Base-by-base conservation (phyloP, 176 grass and related monocot genomes). In the Eragrostis curvula region DNA sequence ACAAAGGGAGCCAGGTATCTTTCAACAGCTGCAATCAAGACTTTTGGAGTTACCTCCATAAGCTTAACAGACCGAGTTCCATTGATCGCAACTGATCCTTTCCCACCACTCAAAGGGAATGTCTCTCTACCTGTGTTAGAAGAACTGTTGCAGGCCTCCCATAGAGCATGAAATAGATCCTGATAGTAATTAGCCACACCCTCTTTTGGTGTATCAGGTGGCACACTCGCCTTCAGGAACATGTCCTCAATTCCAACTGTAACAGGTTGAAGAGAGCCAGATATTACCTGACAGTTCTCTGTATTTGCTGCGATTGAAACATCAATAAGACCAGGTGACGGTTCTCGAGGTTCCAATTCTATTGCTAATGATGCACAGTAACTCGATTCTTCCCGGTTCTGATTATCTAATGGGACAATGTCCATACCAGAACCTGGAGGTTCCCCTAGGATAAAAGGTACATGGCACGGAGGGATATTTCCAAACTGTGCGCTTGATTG, bases 161-260 rank as follows among this genome's bases (percentile, higher is more conserved):
- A 98, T 40, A 98, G 78, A 68, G 92, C 92, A 76, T 85, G 90
- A 73, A 98, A 98, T 48, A 98, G 74, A 65, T 93, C 88, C 75
- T 73, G 84, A 46, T 88, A 86, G 69, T 95, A 95, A 58, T 68
- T n/a, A 17, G 83, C 8, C 53, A 74, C 27, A 79, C 61, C 49
- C 63, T 85, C 77, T 79, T 84, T 77, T 18, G 72, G 69, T 46
- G 82, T 81, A 86, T 92, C 80, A 51, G 83, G 81, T 24, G 96
- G 92, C 53, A 89, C 7, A 11, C 25, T 85, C 56, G 81, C 81
- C 87, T 84, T 95, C 57, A 93, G 74, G 82, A 95, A 98, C 96
- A 98, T 93, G 66, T 98, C 96, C 85, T 98, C 96, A 29, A 98
- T 95, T 59, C 96, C 92, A 83, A 98, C 58, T 83, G 78, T 85